These are phyloP conservation scores for Ceraceosorus guamensis DNA, from an alignment of 1,284 basidiomycete species.

Conservation along the genomic window DNA sequence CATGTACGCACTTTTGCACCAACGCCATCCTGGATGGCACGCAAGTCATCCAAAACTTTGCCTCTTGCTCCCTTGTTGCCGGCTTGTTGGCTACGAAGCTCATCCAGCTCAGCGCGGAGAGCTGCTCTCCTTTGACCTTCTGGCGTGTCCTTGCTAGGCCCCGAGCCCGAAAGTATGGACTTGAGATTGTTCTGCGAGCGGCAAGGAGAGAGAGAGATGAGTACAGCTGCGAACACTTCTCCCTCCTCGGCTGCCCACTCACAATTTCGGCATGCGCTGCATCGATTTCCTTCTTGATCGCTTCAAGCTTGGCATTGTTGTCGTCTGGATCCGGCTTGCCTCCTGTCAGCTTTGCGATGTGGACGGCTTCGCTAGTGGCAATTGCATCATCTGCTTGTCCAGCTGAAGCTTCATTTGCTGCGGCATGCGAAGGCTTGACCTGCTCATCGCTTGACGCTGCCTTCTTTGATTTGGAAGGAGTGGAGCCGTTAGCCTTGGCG, in stretches of 20 bases:
- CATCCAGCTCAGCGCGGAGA: slow-evolving; percentile 75
- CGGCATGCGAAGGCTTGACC: background rate
- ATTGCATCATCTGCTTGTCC: background rate
- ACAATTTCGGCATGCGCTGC: slow-evolving; percentile 36
- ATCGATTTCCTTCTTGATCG: slow-evolving; percentile 38
- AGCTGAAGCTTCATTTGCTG: background rate
- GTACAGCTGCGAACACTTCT: background rate
- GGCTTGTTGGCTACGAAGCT: slow-evolving; percentile 71
- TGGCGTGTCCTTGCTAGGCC: slow-evolving; percentile 38
- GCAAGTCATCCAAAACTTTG: slow-evolving; percentile 76
- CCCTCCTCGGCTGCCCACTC: no score
- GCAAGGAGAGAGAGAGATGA: background rate
- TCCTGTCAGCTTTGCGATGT: slow-evolving; percentile 39
- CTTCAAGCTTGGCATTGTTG: slow-evolving; percentile 43
- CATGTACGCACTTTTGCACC: slow-evolving; percentile 74
- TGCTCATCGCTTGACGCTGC: background rate
- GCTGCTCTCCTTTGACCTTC: slow-evolving; percentile 66
- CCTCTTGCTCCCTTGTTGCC: slow-evolving; percentile 67
- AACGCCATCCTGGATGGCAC: slow-evolving; percentile 69
- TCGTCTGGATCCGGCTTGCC: slow-evolving; percentile 40
- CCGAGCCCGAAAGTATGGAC: slow-evolving; percentile 55
- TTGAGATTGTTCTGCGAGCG: slow-evolving; percentile 61
- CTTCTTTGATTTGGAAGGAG: no score
- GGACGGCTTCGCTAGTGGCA: slow-evolving; percentile 12
- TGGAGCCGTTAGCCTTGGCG: background rate